Conservation (phyloP, 257 asterid genomes). For the Schizonepeta tenuifolia region DNA sequence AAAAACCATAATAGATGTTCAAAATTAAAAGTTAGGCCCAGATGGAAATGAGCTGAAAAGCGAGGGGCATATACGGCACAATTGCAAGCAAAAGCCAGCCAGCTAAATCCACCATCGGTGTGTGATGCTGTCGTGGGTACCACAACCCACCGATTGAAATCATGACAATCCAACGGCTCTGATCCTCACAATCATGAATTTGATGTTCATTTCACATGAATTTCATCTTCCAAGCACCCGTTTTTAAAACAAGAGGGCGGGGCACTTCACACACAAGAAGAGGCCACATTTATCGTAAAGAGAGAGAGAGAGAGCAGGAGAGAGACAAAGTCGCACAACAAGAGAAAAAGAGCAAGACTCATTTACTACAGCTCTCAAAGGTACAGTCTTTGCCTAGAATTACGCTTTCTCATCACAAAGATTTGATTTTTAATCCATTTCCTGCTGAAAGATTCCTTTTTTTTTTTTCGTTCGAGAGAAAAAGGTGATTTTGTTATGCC, state of each 20-base stretch:
- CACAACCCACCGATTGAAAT: conserved; percentile 42
- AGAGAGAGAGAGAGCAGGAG: conserved; percentile 8
- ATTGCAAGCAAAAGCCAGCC: conserved; percentile 40
- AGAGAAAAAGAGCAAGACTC: conserved; percentile 24
- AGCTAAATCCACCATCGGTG: conserved; percentile 45
- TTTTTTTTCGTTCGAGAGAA: not conserved
- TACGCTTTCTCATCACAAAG: not conserved
- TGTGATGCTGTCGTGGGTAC: conserved; percentile 47
- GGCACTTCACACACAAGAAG: conserved; percentile 28
- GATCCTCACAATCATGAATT: conserved; percentile 39
- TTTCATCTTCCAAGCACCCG: conserved; percentile 35
- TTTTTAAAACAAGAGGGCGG: conserved; percentile 51
- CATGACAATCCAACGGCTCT: conserved; percentile 46
- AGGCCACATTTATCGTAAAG: not conserved
- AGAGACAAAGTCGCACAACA: not conserved
- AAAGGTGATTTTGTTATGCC: conserved; percentile 11
- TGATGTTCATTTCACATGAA: conserved; percentile 42
- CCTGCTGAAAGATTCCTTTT: conserved; percentile 23
- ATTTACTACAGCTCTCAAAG: conserved; percentile 36
- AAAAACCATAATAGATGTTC: too few species aligned
- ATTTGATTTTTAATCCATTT: conserved; percentile 1
- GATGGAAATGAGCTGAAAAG: conserved; percentile 27
- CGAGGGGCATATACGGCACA: conserved; percentile 31
- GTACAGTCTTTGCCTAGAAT: conserved; percentile 31
- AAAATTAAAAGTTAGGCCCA: too few species aligned